These are phyloP conservation scores for Myochromella boudieri DNA, from an alignment of 768 basidiomycete species.

Conservation along the genomic window DNA sequence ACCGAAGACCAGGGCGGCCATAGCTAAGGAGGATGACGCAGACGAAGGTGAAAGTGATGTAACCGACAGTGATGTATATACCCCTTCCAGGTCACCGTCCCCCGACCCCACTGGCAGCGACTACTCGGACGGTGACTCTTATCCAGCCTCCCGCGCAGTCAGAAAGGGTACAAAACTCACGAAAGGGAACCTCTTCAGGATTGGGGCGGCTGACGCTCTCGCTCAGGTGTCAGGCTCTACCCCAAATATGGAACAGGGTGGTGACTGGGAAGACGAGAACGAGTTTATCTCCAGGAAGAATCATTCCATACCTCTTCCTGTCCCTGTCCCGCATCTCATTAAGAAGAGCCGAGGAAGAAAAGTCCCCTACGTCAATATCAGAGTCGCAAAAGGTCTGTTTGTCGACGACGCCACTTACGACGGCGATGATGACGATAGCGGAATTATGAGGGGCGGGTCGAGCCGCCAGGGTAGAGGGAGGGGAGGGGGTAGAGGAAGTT, in stretches of 20 bases:
- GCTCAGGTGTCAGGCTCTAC: constrained; percentile 16
- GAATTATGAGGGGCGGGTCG: constrained; percentile 9
- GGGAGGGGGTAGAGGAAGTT: constrained; percentile 35
- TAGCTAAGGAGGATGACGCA: background rate
- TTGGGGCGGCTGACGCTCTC: constrained; percentile 23
- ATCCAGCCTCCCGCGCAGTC: background rate
- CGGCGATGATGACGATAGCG: constrained; percentile 12
- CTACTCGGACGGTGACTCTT: constrained; percentile 15
- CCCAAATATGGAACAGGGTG: background rate
- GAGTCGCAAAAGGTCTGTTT: constrained; percentile 10
- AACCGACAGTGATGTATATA: constrained; percentile 18
- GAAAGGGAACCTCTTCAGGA: constrained; percentile 7
- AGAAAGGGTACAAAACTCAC: constrained; percentile 1
- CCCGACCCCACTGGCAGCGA: constrained; percentile 16
- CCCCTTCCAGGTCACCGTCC: constrained; percentile 22
- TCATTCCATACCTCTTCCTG: constrained; percentile 35
- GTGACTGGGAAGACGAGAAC: constrained; percentile 2
- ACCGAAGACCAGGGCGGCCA: constrained; percentile 1
- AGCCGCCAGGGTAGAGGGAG: constrained; percentile 20
- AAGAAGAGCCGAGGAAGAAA: constrained; percentile 71
- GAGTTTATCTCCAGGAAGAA: constrained; percentile 13
- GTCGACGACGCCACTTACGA: constrained; percentile 7
- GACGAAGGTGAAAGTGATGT: constrained; percentile 16
- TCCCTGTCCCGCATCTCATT: constrained; percentile 67
- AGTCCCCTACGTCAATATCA: constrained; percentile 54